Base-by-base conservation (phyloP, 306 rosid species). In the Carpinus viminea region DNA sequence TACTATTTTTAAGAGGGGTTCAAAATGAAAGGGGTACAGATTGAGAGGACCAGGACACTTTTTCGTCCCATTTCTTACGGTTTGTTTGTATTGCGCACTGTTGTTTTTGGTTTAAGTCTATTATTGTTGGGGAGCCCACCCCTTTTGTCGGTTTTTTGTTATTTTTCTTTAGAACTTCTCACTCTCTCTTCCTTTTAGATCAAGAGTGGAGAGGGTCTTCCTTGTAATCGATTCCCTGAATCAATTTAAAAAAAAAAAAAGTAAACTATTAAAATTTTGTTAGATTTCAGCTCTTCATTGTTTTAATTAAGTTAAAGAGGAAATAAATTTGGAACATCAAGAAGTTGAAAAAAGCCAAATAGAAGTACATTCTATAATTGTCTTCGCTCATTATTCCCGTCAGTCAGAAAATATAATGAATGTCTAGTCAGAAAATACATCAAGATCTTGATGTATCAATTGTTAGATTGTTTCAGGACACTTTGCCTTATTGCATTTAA, bases 391-490 rank as follows among this genome's bases (percentile, higher is more conserved):
- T 79, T 79, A 81, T 65, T 57, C 81, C 68, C 28, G 46, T 57
- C 62, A 80, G 78, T 83, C 75, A 26, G 74, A 81, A 74, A 65
- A 74, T 75, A 82, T 46, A 89, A 91, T 82, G 80, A 91, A 88
- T 88, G 86, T 76, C 26, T 24, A 24, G 26, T 24, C 26, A 24
- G 26, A 24, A 24, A 24, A 24, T 24, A 24, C 26, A 24, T 24
- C 26, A 24, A 24, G 26, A 24, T 24, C 85, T 31, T 69, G 21
- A 59, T 80, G 78, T 69, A 77, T 71, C 72, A 73, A 59, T 51
- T 79, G 70, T 68, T 72, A 74, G 26, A 34, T 70, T 80, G 51
- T 74, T 52, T 83, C 62, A 81, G 74, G 86, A 56, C 46, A 74
- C 38, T 77, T 59, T 59, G 28, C 20, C 53, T 18, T 52, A 43